A percentile compares a stretch with the other conserved stretches of the same genome.
Conservation (phyloP, 2,329 filamentous ascomycete genomes). For the Alternaria panax region DNA sequence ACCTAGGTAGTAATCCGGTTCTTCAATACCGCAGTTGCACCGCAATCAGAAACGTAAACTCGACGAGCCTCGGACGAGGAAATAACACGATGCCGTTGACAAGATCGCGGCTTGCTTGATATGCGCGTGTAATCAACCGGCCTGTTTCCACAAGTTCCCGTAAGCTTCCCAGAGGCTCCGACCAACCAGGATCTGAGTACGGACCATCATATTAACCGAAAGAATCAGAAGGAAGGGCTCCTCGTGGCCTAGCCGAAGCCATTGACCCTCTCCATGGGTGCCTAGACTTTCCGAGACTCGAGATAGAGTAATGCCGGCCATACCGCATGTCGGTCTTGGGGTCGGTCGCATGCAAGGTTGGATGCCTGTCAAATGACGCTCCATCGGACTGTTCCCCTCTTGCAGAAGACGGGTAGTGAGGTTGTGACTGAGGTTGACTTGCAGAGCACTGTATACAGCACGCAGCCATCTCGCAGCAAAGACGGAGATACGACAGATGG, state of each 20-base stretch:
- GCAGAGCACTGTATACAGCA: conserved; percentile 6
- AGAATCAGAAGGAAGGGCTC: conserved; percentile 5
- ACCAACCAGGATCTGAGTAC: conserved; percentile 1
- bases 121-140: conserved; percentile 3
- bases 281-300: conserved; percentile 3
- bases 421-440: not conserved
- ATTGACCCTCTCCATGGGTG: conserved; percentile 9
- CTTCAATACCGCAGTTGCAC: not conserved
- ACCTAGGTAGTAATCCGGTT: not conserved
- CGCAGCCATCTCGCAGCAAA: conserved; percentile 1
- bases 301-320: conserved; percentile 2
- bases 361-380: conserved; percentile 17
- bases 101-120: not conserved
- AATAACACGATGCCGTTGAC: not conserved
- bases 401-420: not conserved
- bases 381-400: conserved; percentile 4
- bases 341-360: conserved; percentile 8
- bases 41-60: not conserved
- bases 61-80: too few relatives aligned
- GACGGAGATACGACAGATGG: not conserved
- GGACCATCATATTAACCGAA: conserved; percentile 14
- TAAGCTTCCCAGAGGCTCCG: not conserved
- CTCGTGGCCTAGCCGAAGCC: conserved; percentile 12
- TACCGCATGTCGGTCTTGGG: conserved; percentile 9
- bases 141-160: conserved; percentile 3